Percentiles rank a stretch among this genome's conserved stretches.
These are phyloP conservation scores for Pichia sp. DNA, from an alignment of 1,139 yeast genomes.

Conservation along the genomic window DNA sequence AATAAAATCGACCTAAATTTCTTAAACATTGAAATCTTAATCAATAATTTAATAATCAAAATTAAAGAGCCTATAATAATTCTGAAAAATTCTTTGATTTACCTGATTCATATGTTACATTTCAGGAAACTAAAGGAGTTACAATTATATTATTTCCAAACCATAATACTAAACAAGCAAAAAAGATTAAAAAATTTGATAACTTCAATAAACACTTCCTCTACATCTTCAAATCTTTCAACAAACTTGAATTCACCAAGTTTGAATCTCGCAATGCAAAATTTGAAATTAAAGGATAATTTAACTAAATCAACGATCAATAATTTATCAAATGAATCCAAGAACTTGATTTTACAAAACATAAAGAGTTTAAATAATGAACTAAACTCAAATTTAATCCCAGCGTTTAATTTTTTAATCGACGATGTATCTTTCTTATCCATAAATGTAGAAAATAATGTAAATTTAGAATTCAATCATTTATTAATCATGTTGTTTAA, in stretches of 20 bases:
- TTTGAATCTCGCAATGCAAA: constrained; percentile 14
- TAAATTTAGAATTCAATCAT: constrained; percentile 18
- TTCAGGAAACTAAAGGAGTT: constrained; percentile 32
- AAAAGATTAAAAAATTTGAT: constrained; percentile 20
- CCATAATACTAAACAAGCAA: constrained; percentile 26
- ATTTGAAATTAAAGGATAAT: constrained; percentile 8
- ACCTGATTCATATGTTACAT: constrained; percentile 23
- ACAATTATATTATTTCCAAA: constrained; percentile 27
- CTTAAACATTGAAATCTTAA: constrained; percentile 29
- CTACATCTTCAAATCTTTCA: not conserved
- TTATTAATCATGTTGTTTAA: constrained; percentile 13
- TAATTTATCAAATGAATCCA: constrained; percentile 16
- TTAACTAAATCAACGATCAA: not conserved
- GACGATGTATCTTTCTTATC: constrained; percentile 27
- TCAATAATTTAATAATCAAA: constrained; percentile 23
- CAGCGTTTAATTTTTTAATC: constrained; percentile 24
- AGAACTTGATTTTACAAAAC: constrained; percentile 12
- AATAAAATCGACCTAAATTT: constrained; percentile 31
- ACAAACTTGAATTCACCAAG: not conserved
- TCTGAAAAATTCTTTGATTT: constrained; percentile 24
- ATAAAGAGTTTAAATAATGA: constrained; percentile 21
- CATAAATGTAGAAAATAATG: constrained; percentile 25
- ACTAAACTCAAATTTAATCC: constrained; percentile 23
- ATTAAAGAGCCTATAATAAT: constrained; percentile 31
- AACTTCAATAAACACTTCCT: constrained; percentile 14